Conservation (phyloP, 164 flowering plant species). For the Nymphaea thermarum region DNA sequence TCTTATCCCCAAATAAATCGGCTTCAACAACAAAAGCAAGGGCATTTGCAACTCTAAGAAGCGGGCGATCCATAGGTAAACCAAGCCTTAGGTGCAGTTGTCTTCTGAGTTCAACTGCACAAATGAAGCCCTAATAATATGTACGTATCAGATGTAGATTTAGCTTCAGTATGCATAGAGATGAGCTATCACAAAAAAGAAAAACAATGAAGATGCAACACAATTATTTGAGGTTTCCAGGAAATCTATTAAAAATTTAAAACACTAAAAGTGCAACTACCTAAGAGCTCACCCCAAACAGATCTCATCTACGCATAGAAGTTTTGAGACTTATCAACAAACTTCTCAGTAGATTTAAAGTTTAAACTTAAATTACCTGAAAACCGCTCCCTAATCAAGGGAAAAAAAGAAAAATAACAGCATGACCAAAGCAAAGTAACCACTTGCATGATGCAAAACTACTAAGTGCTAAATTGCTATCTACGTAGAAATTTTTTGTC, state of each 20-base stretch:
- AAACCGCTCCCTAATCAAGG: background rate
- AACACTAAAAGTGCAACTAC: background rate
- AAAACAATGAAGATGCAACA: background rate
- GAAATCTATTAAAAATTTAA: background rate
- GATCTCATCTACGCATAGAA: too few relatives aligned
- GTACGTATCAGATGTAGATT: background rate
- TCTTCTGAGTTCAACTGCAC: slow-evolving; percentile 73
- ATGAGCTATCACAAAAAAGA: background rate
- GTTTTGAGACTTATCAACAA: too few relatives aligned
- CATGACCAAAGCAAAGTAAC: background rate
- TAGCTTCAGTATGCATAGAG: background rate
- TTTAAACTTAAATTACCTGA: too few relatives aligned
- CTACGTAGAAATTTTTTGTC: too few relatives aligned
- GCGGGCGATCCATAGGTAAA: slow-evolving; percentile 84
- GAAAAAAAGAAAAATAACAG: too few relatives aligned
- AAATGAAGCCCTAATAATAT: slow-evolving; percentile 3
- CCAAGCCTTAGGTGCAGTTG: slow-evolving; percentile 73
- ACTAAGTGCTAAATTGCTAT: too few relatives aligned
- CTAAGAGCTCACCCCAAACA: too few relatives aligned
- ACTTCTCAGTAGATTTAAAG: too few relatives aligned
- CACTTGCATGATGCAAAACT: too few relatives aligned
- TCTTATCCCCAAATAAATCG: background rate
- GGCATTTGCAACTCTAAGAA: slow-evolving; percentile 70
- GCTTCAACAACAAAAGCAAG: slow-evolving; percentile 24
- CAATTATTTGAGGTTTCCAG: background rate